Percentiles rank a stretch among this genome's conserved stretches.
phyloP scores from a whole-genome alignment of 495 filamentous ascomycete species.

The Coniosporium apollinis region DNA sequence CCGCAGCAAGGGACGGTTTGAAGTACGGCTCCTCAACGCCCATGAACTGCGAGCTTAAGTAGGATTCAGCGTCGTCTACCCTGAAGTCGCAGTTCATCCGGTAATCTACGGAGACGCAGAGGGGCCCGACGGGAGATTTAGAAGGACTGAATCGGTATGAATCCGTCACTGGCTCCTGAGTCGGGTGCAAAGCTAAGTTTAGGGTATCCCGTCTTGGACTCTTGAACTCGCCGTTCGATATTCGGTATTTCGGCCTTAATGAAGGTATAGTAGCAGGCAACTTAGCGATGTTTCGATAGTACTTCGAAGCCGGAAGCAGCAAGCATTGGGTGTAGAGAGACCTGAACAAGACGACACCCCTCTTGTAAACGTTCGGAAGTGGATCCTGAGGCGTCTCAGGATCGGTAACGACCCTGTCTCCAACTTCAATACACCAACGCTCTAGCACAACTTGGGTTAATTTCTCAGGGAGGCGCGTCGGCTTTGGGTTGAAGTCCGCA shows the following conservation, averaged over 20 bases:
- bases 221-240: slow-evolving; percentile 41
- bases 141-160: slow-evolving; percentile 63
- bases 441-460: slow-evolving; percentile 63
- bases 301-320: slow-evolving; percentile 77
- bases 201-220: slow-evolving; percentile 40
- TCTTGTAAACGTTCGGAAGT: slow-evolving; percentile 86
- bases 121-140: slow-evolving; percentile 69
- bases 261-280: slow-evolving; percentile 47
- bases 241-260: slow-evolving; percentile 63
- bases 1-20: slow-evolving; percentile 44
- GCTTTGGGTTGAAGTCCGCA: slow-evolving; percentile 23
- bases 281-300: slow-evolving; percentile 36
- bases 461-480: slow-evolving; percentile 34
- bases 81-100: slow-evolving; percentile 80
- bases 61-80: slow-evolving; percentile 75
- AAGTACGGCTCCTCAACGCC: slow-evolving; percentile 79
- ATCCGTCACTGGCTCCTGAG: slow-evolving; percentile 48
- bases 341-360: slow-evolving; percentile 83
- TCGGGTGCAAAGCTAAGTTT: slow-evolving; percentile 53
- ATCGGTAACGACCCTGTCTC: slow-evolving; percentile 33
- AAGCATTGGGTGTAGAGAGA: slow-evolving; percentile 75
- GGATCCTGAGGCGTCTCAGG: slow-evolving; percentile 49
- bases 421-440: slow-evolving; percentile 74
- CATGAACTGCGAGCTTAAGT: slow-evolving; percentile 92
- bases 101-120: slow-evolving; percentile 66